Evolutionary conservation across 139 green algal species (phyloP), one percentile per base, ranked within the genome.

Genomic region (Chlamydomonas sp.): DNA sequence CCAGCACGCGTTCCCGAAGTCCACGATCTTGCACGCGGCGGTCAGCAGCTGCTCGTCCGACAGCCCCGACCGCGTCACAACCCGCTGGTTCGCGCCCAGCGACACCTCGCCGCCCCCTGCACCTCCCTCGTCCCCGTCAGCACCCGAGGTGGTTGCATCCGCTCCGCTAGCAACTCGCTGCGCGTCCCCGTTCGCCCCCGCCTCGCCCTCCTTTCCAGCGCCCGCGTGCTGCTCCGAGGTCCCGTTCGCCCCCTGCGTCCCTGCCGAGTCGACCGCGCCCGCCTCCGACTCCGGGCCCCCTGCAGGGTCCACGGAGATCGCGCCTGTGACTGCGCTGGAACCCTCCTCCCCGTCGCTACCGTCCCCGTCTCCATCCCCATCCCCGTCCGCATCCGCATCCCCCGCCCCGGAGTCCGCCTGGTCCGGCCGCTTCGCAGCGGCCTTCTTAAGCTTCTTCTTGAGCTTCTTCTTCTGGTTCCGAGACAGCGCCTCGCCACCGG

Each of bases 1-100:
- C 98, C 98, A 99, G 95, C 98, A 99, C 6, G 97, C 98, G 90
- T 99, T 99, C 72, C 98, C 98, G 92, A 99, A 98, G 94, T 99
- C 98, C 61, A 99, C 97, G 3, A 99, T 94, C 93, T 99, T 99
- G 89, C 91, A 92, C 2, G 61, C 31, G 1, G 95, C 90, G 0
- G 66, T 88, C 57, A 78, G 12, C 75, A 97, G 78, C 77, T 94
- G 90, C 61, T 93, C 91, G 31, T 93, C 88, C 63, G 79, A 91
- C 60, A 94, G 85, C 18, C 85, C 91, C 20, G 93, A 67, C 77
- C 75, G 63, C 76, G 81, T 85, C 58, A 88, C 81, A 8, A 89
- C 79, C 49, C 78, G 63, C 80, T 76, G 78, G 57, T 86, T 66
- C 2, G 68, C 63, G 3, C 74, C 73, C 67, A 8, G 63, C 64